phyloP scores from a whole-genome alignment of 2,329 filamentous ascomycete genomes.

The Aspergillus melleus region DNA sequence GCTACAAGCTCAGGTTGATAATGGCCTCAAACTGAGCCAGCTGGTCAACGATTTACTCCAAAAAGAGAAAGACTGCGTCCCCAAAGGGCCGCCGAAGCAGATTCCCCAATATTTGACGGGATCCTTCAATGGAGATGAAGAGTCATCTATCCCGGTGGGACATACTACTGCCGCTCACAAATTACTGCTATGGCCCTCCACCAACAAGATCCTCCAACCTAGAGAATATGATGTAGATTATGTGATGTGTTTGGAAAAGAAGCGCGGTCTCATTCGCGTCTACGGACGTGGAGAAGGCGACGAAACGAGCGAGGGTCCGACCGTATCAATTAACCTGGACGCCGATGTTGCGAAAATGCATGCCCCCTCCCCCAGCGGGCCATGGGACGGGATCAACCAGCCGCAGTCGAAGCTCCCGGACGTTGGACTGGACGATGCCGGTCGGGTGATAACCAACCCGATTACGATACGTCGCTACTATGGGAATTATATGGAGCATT shows the following conservation, averaged over 20 bases:
- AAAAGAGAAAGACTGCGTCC: no score
- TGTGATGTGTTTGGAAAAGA: slow-evolving; percentile 73
- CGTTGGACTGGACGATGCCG: slow-evolving; percentile 53
- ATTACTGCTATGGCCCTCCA: slow-evolving; percentile 70
- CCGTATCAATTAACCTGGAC: slow-evolving; percentile 25
- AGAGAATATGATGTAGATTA: slow-evolving; percentile 65
- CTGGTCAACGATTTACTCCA: no score
- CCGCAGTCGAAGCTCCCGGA: slow-evolving; percentile 33
- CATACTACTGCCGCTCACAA: slow-evolving; percentile 90
- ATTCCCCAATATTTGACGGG: no score
- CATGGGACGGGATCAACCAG: slow-evolving; percentile 49
- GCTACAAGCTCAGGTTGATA: no score
- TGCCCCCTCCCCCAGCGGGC: slow-evolving; percentile 44
- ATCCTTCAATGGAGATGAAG: no score
- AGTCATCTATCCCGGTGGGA: slow-evolving; percentile 74
- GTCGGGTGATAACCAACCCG: slow-evolving; percentile 55
- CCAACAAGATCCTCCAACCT: slow-evolving; percentile 61
- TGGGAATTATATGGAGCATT: slow-evolving; percentile 58
- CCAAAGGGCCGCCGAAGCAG: no score
- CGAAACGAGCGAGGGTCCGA: slow-evolving; percentile 55
- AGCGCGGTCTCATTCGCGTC: slow-evolving; percentile 70
- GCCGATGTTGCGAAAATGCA: slow-evolving; percentile 31
- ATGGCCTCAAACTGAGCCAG: no score
- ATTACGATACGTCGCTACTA: slow-evolving; percentile 53
- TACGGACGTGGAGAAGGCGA: slow-evolving; percentile 78